Evolutionary conservation across 192 early-diverging fungal genomes (phyloP), one percentile per base, ranked within the genome.

Genomic region (Coemansia sp.): DNA sequence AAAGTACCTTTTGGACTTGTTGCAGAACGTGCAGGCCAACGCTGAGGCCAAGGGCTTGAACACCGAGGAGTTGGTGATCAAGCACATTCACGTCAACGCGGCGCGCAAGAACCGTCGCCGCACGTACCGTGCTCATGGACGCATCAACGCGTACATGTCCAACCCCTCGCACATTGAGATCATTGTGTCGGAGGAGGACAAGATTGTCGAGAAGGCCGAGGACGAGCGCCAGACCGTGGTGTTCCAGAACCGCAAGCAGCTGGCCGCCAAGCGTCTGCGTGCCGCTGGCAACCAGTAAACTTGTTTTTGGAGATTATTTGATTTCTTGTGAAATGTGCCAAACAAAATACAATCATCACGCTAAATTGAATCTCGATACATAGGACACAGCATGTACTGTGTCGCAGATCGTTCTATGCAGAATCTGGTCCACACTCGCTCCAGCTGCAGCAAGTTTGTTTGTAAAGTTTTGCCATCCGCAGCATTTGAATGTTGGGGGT

Each of bases 111-210:
- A 93, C 82, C 92, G 96, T 68, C 90, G 96, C 73, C 84, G 96
- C 74, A 97, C 93, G 37, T 97, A 90, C 91, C 92, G 96, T 87
- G 96, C 95, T 70, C 96, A 98, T 87, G 96, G 96, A 88, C 89
- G 93, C 74, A 94, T 94, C 79, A 90, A 90, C 85, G 79, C 93
- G 64, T 98, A 93, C 92, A 90, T 92, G 92, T 86, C 84, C 82
- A 87, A 87, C 84, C 96, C 94, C 49, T 95, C 91, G 82, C 94
- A 98, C 87, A 89, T 96, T 71, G 96, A 98, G 88, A 82, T 98
- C 60, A 93, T 92, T 70, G 85, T 94, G 74, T 85, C 88, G 64
- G 94, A 98, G 86, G 88, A 91, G 82, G 86, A 86, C 67, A 87
- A 90, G 84, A 84, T 83, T 68, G 92, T 96, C 64, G 89, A 90